These are phyloP conservation scores for Sporothrix brasiliensis DNA, from an alignment of 2,329 filamentous ascomycete genomes.

Conservation along the genomic window DNA sequence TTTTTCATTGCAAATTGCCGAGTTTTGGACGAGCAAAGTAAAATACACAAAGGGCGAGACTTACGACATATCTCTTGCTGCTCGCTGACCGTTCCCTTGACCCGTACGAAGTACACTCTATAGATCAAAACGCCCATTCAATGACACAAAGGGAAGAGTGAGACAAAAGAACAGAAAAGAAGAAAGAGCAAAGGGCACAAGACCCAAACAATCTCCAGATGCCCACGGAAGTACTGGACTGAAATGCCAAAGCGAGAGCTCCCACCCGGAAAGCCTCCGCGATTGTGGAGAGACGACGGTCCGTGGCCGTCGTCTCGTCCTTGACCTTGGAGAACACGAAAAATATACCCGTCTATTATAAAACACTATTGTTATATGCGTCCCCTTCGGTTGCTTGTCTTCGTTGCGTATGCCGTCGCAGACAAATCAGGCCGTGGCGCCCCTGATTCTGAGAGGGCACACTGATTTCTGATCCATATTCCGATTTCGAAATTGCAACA, in stretches of 20 bases:
- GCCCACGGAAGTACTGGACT: not conserved
- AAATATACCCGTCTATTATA: constrained; percentile 7
- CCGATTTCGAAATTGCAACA: constrained; percentile 2
- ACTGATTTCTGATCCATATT: not conserved
- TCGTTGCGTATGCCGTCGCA: not conserved
- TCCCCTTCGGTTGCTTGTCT: not conserved
- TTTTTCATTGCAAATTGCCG: not conserved
- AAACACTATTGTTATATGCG: not conserved
- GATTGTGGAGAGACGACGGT: not conserved
- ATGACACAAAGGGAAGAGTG: not conserved
- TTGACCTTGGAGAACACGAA: not conserved
- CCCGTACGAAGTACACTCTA: not conserved
- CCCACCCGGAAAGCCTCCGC: not conserved
- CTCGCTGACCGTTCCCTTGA: constrained; percentile 7
- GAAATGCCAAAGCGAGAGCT: not conserved
- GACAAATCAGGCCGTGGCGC: not conserved
- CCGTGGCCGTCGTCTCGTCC: not conserved
- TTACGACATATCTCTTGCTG: not conserved
- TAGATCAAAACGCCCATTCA: constrained; percentile 4
- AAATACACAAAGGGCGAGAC: not conserved
- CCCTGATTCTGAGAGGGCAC: not conserved
- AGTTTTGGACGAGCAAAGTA: not conserved
- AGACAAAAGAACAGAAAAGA: not conserved
- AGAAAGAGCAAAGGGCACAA: not conserved
- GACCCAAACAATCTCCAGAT: not conserved